Percentiles rank a stretch among this genome's conserved stretches.
These are phyloP conservation scores for Mycena olivaceomarginata DNA, from an alignment of 768 basidiomycete genomes.

Conservation along the genomic window DNA sequence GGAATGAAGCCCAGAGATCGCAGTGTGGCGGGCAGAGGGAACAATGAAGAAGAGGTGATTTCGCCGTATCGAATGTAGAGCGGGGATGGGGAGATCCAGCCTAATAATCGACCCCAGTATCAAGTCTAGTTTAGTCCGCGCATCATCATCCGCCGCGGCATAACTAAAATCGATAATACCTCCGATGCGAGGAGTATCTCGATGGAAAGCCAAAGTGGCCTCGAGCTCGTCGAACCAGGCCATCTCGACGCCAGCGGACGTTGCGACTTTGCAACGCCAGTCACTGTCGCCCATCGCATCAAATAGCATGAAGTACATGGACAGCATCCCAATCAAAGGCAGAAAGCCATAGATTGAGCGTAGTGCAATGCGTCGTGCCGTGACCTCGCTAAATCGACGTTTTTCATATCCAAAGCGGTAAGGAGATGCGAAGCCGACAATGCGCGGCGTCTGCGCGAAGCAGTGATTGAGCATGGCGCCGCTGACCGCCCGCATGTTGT, in stretches of 20 bases:
- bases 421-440: no score
- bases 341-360: no score
- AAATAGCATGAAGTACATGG: no score
- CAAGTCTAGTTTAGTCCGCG: not conserved
- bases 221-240: not conserved
- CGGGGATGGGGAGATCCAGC: not conserved
- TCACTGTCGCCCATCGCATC: not conserved
- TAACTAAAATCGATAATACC: not conserved
- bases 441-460: no score
- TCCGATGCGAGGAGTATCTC: not conserved
- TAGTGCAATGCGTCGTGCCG: no score
- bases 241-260: not conserved
- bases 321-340: no score
- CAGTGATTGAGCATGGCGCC: no score
- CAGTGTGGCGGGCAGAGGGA: not conserved
- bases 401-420: no score
- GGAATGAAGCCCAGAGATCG: not conserved
- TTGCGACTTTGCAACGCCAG: not conserved
- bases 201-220: not conserved
- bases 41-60: not conserved
- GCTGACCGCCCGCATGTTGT: no score
- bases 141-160: no score
- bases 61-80: not conserved
- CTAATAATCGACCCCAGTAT: not conserved
- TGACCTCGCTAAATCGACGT: no score